Conservation (phyloP, 1,284 basidiomycete species). For the Microbotryomycetes sp. region DNA sequence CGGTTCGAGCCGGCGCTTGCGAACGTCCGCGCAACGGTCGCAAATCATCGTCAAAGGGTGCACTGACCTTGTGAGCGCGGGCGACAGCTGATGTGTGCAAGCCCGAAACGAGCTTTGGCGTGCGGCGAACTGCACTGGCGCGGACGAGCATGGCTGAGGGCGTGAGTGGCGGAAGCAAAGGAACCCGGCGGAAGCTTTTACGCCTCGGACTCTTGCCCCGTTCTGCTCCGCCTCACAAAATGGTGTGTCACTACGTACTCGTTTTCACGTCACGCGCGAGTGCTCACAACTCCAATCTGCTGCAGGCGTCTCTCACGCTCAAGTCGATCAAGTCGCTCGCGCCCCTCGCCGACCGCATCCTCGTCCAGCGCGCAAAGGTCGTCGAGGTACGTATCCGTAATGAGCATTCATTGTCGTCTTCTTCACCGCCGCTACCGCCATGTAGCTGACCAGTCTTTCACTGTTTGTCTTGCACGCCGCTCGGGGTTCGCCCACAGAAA, state of each 20-base stretch:
- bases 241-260: too few species aligned
- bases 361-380: constrained; percentile 94
- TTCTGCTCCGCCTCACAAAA: too few species aligned
- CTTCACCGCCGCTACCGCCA: background rate
- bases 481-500: constrained; percentile 64
- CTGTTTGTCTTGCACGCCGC: background rate
- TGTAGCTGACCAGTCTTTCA: too few species aligned
- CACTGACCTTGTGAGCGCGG: background rate
- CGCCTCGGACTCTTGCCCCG: too few species aligned
- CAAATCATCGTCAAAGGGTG: background rate
- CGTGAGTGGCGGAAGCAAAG: too few species aligned
- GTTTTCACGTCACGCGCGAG: too few species aligned
- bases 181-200: too few species aligned
- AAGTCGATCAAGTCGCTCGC: constrained; percentile 87
- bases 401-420: background rate
- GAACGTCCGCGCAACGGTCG: too few species aligned
- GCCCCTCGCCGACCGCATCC: constrained; percentile 90
- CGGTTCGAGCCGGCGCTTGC: too few species aligned
- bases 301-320: constrained; percentile 58
- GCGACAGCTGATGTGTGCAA: background rate
- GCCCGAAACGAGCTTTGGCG: background rate
- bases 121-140: background rate
- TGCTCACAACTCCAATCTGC: background rate
- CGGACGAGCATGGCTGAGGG: background rate
- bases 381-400: constrained; percentile 40